Percentiles rank a stretch among this genome's conserved stretches.
Evolutionary conservation across 2,329 filamentous ascomycete species (phyloP).

Genomic region (Chrysosphaeria jannelii): DNA sequence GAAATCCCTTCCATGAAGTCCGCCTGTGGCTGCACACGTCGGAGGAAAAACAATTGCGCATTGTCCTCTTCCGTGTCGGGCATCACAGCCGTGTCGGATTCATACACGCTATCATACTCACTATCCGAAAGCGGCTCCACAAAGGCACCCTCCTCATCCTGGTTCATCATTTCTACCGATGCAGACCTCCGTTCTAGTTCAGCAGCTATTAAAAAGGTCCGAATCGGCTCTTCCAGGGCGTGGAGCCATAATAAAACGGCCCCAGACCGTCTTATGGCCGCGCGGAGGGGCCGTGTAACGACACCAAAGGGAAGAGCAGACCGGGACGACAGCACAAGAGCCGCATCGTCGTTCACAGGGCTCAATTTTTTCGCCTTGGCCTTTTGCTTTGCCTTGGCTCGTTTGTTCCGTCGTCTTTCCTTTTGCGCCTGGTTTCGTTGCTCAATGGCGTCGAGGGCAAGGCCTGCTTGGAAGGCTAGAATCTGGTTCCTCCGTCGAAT

Average conservation of each 20-base stretch:
- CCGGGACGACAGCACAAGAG: too few relatives aligned
- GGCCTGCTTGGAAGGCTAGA: conserved; percentile 13
- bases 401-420: too few relatives aligned
- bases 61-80: conserved; percentile 66
- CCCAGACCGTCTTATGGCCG: conserved; percentile 50
- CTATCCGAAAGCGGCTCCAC: conserved; percentile 1
- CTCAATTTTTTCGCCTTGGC: background rate
- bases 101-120: conserved; percentile 12
- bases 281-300: conserved; percentile 53
- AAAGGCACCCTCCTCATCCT: conserved; percentile 3
- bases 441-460: background rate
- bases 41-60: conserved; percentile 52
- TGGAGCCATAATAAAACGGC: conserved; percentile 56
- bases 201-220: conserved; percentile 36
- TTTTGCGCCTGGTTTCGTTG: background rate
- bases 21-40: conserved; percentile 26
- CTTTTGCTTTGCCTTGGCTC: conserved; percentile 1
- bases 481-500: conserved; percentile 13
- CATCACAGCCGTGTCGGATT: conserved; percentile 11
- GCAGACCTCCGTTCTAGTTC: conserved; percentile 9
- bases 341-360: background rate
- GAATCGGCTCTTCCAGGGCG: conserved; percentile 58
- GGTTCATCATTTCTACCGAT: conserved; percentile 10
- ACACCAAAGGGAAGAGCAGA: conserved; percentile 10
- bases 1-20: conserved; percentile 8